Percentiles rank a stretch among this genome's conserved stretches.
Evolutionary conservation across 371 early-diverging fungal genomes (phyloP).

Genomic region (Lichtheimia ornata): DNA sequence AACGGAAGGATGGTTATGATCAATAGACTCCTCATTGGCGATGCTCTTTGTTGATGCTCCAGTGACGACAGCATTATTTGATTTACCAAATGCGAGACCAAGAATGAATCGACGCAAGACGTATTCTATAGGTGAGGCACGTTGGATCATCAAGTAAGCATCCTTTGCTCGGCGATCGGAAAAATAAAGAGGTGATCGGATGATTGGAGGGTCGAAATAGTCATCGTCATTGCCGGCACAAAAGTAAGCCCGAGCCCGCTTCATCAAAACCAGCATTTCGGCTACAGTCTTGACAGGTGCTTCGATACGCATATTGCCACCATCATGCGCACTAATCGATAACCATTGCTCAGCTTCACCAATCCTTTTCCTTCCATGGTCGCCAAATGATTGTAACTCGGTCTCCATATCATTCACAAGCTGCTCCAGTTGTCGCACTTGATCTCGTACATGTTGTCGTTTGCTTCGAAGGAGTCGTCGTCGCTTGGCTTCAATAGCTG

Average conservation of each 20-base stretch:
- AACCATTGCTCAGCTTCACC: neutral
- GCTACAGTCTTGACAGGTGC: neutral
- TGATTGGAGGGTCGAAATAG: no score
- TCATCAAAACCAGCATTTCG: neutral
- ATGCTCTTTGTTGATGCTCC: neutral
- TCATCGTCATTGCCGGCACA: neutral
- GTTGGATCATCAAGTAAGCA: neutral
- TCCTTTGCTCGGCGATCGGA: neutral
- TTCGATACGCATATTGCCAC: neutral
- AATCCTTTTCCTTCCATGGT: neutral
- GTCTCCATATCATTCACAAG: slow-evolving; percentile 2
- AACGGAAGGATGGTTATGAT: neutral
- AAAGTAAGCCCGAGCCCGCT: neutral
- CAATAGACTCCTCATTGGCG: neutral
- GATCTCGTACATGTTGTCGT: neutral
- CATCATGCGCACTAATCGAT: neutral
- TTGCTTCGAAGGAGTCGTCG: slow-evolving; percentile 13
- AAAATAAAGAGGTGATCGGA: neutral
- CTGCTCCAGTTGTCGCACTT: slow-evolving; percentile 3
- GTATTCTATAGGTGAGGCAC: neutral
- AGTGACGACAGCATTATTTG: no score
- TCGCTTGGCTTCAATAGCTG: neutral
- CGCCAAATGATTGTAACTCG: neutral
- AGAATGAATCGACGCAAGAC: neutral
- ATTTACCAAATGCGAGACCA: no score